Percentiles rank a stretch among this genome's conserved stretches.
Evolutionary conservation across 108 stramenopile species (phyloP).

Genomic region (Pseudonitzschia multiseries): DNA sequence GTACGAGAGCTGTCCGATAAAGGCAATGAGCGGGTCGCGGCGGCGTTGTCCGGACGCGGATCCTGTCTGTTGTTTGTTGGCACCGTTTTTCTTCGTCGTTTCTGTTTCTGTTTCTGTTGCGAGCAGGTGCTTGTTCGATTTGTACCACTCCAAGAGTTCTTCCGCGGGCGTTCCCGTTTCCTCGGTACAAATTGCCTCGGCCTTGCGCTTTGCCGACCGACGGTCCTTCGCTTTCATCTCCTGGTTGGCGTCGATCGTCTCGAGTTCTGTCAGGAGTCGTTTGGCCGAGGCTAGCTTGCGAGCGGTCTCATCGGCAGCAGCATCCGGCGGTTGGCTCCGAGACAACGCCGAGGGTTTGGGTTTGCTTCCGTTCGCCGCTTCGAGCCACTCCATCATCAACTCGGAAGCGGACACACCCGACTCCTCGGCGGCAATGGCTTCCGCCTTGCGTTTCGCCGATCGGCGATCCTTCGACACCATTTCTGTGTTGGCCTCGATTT

Average conservation of each 20-base stretch:
- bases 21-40: conserved; percentile 83
- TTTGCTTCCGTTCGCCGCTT: conserved; percentile 16
- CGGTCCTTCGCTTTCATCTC: conserved; percentile 75
- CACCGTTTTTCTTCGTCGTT: conserved; percentile 18
- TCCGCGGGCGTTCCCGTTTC: conserved; percentile 43
- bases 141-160: conserved; percentile 49
- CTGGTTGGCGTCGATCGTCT: conserved; percentile 46
- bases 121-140: conserved; percentile 15
- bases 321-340: conserved; percentile 74
- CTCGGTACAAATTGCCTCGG: conserved; percentile 76
- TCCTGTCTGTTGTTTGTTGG: conserved; percentile 6
- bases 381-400: conserved; percentile 49
- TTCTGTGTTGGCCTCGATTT: conserved; percentile 47
- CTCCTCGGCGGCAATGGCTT: conserved; percentile 76
- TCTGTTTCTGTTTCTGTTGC: too few species aligned
- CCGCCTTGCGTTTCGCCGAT: conserved; percentile 79
- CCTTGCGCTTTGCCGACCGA: conserved; percentile 78
- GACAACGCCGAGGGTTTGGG: conserved; percentile 79
- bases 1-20: conserved; percentile 89
- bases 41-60: not conserved
- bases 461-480: conserved; percentile 78
- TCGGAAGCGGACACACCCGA: conserved; percentile 36
- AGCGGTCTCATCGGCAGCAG: conserved; percentile 62
- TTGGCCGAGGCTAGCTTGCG: conserved; percentile 61
- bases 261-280: conserved; percentile 51